phyloP scores from a whole-genome alignment of 2,329 filamentous ascomycete species.

The Colletotrichum sojae region DNA sequence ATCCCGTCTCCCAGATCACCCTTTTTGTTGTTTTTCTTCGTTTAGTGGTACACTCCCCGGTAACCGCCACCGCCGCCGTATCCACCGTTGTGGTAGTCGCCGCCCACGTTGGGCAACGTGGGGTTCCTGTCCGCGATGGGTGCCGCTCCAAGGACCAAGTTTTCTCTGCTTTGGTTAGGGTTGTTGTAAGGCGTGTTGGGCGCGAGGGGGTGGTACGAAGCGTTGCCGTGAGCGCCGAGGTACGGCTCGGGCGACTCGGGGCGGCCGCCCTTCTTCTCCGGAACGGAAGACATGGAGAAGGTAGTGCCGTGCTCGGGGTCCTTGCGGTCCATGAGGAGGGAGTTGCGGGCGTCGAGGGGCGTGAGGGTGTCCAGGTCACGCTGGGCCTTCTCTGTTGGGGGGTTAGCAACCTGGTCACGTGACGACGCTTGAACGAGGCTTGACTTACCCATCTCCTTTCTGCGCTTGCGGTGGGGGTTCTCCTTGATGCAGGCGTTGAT shows the following conservation, averaged over 20 bases:
- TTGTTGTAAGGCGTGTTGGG: slow-evolving; percentile 47
- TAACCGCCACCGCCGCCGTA: slow-evolving; percentile 37
- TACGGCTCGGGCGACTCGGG: slow-evolving; percentile 53
- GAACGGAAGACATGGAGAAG: slow-evolving; percentile 56
- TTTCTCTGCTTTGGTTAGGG: slow-evolving; percentile 53
- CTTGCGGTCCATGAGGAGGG: slow-evolving; percentile 78
- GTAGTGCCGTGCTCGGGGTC: slow-evolving; percentile 53
- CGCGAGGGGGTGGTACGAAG: slow-evolving; percentile 55
- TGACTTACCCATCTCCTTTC: slow-evolving; percentile 88
- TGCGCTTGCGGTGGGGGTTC: slow-evolving; percentile 90
- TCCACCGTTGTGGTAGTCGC: slow-evolving; percentile 22
- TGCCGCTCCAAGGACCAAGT: slow-evolving; percentile 57
- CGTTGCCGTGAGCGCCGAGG: slow-evolving; percentile 40
- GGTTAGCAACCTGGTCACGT: slow-evolving; percentile 46
- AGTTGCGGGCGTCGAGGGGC: slow-evolving; percentile 88
- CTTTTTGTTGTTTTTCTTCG: no score
- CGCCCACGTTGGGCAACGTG: slow-evolving; percentile 48
- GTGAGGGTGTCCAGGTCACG: slow-evolving; percentile 87
- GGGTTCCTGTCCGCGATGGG: slow-evolving; percentile 54
- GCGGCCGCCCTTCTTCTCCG: slow-evolving; percentile 49
- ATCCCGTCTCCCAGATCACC: slow-evolving; percentile 11
- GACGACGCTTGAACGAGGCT: background rate
- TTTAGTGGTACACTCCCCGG: slow-evolving; percentile 39
- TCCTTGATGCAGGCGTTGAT: slow-evolving; percentile 85
- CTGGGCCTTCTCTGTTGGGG: slow-evolving; percentile 76